phyloP scores from a whole-genome alignment of 345 rosid genomes.

The Erysimum cheiranthoides region DNA sequence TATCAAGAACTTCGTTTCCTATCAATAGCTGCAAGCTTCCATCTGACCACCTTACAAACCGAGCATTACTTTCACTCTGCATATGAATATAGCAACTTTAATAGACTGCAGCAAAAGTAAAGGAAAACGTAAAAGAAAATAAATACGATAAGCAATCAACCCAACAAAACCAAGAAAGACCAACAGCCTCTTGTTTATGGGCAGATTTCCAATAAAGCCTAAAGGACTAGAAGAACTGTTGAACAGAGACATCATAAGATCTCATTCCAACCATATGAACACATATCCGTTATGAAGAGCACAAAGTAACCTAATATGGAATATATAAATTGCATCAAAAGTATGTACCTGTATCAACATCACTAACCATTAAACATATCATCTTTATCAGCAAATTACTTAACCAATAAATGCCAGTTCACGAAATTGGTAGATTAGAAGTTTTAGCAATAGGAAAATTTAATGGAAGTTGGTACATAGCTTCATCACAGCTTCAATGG shows the following conservation, averaged over 20 bases:
- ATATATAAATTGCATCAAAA: slow-evolving; percentile 20
- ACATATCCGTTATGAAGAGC: slow-evolving; percentile 1
- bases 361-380: slow-evolving; percentile 1
- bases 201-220: slow-evolving; percentile 5
- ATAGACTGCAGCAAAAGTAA: slow-evolving; percentile 21
- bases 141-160: not conserved
- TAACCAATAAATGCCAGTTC: slow-evolving; percentile 28
- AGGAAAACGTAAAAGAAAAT: slow-evolving; percentile 13
- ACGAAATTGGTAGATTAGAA: slow-evolving; percentile 26
- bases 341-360: not conserved
- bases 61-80: slow-evolving; percentile 96
- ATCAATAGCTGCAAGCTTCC: slow-evolving; percentile 92
- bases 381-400: slow-evolving; percentile 8
- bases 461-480: not conserved
- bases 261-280: slow-evolving; percentile 16
- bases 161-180: slow-evolving; percentile 22
- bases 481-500: slow-evolving; percentile 1
- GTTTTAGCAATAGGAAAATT: not conserved
- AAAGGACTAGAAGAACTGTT: slow-evolving; percentile 15
- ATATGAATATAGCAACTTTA: slow-evolving; percentile 43
- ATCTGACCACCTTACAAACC: slow-evolving; percentile 99
- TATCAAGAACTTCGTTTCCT: slow-evolving; percentile 98
- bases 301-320: slow-evolving; percentile 1
- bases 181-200: slow-evolving; percentile 9
- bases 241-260: slow-evolving; percentile 27